These are phyloP conservation scores for Pythium pyrilobum DNA, from an alignment of 352 stramenopile species.

Conservation along the genomic window DNA sequence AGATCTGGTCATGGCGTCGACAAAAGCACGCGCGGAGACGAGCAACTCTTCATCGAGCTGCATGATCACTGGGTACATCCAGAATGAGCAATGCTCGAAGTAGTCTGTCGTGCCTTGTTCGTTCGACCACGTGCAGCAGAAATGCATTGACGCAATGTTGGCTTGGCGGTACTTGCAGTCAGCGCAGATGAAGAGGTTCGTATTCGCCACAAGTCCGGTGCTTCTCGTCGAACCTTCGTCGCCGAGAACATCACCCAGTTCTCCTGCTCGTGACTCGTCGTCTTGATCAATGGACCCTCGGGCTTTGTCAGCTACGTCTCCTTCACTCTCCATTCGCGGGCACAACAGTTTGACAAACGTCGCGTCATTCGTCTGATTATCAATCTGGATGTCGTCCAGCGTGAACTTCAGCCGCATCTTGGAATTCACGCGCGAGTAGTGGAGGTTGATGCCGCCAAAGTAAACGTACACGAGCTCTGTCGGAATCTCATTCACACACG, in stretches of 20 bases:
- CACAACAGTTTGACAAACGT: slow-evolving; percentile 83
- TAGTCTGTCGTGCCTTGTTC: slow-evolving; percentile 87
- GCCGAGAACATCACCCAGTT: slow-evolving; percentile 11
- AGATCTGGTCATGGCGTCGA: slow-evolving; percentile 55
- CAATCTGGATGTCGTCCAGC: slow-evolving; percentile 80
- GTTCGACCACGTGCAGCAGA: slow-evolving; percentile 88
- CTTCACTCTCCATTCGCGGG: slow-evolving; percentile 51
- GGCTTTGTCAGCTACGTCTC: slow-evolving; percentile 29
- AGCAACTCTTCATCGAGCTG: slow-evolving; percentile 85
- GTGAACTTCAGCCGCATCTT: slow-evolving; percentile 87
- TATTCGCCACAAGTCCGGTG: slow-evolving; percentile 49
- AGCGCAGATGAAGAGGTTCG: slow-evolving; percentile 75
- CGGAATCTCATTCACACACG: slow-evolving; percentile 81
- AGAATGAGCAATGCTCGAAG: slow-evolving; percentile 88
- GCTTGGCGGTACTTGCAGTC: slow-evolving; percentile 80
- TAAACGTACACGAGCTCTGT: slow-evolving; percentile 87
- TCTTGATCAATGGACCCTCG: slow-evolving; percentile 22
- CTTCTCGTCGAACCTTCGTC: slow-evolving; percentile 15
- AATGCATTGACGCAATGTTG: slow-evolving; percentile 79
- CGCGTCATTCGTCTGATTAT: slow-evolving; percentile 83
- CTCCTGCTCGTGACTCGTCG: slow-evolving; percentile 6
- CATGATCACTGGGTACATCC: slow-evolving; percentile 78
- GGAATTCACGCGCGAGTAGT: slow-evolving; percentile 69
- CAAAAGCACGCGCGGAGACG: slow-evolving; percentile 65
- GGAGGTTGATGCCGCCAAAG: slow-evolving; percentile 69